phyloP scores from a whole-genome alignment of 305 asterid genomes.

The Fraxinus angustifolia region DNA sequence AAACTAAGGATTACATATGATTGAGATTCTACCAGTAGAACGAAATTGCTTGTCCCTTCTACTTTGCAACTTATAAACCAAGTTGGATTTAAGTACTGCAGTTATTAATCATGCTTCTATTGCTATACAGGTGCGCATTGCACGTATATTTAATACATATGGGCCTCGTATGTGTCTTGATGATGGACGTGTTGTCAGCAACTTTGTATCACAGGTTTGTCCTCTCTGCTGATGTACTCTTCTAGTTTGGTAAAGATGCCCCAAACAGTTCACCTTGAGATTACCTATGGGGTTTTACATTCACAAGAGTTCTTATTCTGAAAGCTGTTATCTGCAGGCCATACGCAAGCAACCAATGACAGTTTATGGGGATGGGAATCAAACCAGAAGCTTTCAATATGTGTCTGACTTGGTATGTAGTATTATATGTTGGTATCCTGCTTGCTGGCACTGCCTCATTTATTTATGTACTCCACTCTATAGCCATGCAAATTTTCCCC shows the following conservation, averaged over 20 bases:
- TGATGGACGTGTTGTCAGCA: constrained; percentile 99
- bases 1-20: not conserved
- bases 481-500: not conserved
- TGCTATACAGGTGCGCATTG: constrained; percentile 70
- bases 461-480: not conserved
- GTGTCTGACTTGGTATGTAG: constrained; percentile 85
- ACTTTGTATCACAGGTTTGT: constrained; percentile 91
- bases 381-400: constrained; percentile 86
- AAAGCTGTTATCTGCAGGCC: constrained; percentile 53
- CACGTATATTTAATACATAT: constrained; percentile 89
- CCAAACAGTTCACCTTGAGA: constrained; percentile 3
- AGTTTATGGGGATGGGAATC: constrained; percentile 93
- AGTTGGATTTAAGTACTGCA: constrained; percentile 19
- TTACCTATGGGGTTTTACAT: not conserved
- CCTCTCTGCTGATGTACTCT: not conserved
- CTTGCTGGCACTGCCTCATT: not conserved
- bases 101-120: constrained; percentile 11
- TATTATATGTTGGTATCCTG: constrained; percentile 4
- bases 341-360: constrained; percentile 86
- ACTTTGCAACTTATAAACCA: not conserved
- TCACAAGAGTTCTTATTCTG: constrained; percentile 11
- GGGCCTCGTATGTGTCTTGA: constrained; percentile 98
- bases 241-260: not conserved
- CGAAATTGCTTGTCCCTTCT: not conserved
- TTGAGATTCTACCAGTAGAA: not conserved